Evolutionary conservation across 306 rosid genomes (phyloP).

Genomic region (Quercus robur): DNA sequence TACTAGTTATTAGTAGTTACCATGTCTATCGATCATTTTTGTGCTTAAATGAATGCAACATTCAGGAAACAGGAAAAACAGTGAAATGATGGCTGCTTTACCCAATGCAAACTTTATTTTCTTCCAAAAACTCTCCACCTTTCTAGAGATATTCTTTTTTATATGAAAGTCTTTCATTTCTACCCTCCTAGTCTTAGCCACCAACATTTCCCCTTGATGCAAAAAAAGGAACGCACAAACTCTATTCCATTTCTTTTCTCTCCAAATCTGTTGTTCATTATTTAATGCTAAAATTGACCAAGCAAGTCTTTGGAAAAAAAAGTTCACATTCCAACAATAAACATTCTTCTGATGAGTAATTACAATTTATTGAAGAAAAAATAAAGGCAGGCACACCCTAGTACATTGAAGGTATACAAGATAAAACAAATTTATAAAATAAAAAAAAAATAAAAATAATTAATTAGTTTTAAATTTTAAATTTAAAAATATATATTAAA

Average conservation of each 20-base stretch:
- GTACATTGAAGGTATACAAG: background rate
- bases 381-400: background rate
- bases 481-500: too few relatives aligned
- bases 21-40: too few relatives aligned
- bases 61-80: background rate
- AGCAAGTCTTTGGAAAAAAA: background rate
- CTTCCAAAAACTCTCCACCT: background rate
- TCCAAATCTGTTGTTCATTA: background rate
- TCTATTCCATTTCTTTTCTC: background rate
- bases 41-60: too few relatives aligned
- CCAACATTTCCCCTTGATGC: background rate
- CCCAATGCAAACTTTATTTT: background rate
- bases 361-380: background rate
- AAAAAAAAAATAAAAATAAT: background rate
- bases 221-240: background rate
- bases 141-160: background rate
- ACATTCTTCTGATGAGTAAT: background rate
- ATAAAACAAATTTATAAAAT: background rate
- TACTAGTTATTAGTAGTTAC: background rate
- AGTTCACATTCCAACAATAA: background rate
- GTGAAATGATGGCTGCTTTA: background rate
- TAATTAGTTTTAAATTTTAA: too few relatives aligned
- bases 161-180: background rate
- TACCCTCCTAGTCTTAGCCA: background rate
- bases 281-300: background rate